Conservation (phyloP, 352 stramenopile species). For the Globisporangium barbulae region DNA sequence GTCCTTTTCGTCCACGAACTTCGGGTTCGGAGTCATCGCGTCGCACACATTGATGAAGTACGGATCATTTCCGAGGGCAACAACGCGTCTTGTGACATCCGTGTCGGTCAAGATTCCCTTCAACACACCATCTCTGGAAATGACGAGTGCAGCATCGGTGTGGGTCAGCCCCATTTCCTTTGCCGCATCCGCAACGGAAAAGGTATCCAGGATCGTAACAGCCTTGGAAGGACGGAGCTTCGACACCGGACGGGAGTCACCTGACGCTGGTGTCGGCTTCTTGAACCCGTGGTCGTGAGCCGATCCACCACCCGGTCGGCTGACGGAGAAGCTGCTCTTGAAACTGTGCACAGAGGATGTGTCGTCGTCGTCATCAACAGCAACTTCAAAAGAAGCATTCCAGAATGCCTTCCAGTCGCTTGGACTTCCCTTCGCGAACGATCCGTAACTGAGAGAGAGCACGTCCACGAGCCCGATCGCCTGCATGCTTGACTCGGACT, state of each 20-base stretch:
- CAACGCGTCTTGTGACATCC: conserved; percentile 82
- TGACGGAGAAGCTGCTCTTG: conserved; percentile 69
- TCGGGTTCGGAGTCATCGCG: conserved; percentile 84
- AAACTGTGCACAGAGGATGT: conserved; percentile 82
- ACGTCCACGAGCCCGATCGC: conserved; percentile 84
- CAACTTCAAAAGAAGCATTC: conserved; percentile 84
- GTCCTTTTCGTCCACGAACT: conserved; percentile 87
- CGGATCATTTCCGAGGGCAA: conserved; percentile 82
- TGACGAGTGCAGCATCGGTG: conserved; percentile 92
- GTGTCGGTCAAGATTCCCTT: conserved; percentile 96
- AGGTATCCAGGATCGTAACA: conserved; percentile 84
- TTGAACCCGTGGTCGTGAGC: conserved; percentile 33
- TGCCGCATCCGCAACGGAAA: conserved; percentile 87
- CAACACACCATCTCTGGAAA: conserved; percentile 86
- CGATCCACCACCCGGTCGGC: conserved; percentile 31
- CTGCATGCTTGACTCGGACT: conserved; percentile 59
- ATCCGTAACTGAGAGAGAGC: conserved; percentile 86
- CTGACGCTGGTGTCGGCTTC: conserved; percentile 52
- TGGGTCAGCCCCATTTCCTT: conserved; percentile 89
- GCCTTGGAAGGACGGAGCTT: conserved; percentile 87
- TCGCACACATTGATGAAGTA: conserved; percentile 83
- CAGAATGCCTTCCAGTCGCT: conserved; percentile 90
- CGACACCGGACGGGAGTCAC: conserved; percentile 89
- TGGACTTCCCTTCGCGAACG: conserved; percentile 84
- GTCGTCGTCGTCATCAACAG: conserved; percentile 70